These are phyloP conservation scores for Phytophthora pinifolia DNA, from an alignment of 352 stramenopile species.

Conservation along the genomic window DNA sequence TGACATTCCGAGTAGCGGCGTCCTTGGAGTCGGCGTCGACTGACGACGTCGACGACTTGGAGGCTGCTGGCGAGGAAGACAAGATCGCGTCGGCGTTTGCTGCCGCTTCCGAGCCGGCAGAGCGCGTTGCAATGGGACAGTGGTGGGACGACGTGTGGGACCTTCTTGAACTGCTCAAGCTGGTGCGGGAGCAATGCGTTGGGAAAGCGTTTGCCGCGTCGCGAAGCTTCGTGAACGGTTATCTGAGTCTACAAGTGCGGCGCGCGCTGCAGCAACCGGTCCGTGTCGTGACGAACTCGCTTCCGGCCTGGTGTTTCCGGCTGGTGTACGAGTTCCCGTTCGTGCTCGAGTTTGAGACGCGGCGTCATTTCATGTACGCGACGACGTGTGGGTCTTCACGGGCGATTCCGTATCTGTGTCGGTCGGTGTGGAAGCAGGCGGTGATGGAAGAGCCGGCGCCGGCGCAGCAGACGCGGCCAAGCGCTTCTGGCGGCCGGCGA, in stretches of 20 bases:
- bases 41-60: conserved; percentile 5
- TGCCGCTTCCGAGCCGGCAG: neutral
- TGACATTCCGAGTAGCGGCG: conserved; percentile 54
- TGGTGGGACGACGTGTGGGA: conserved; percentile 73
- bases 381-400: conserved; percentile 66
- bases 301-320: conserved; percentile 57
- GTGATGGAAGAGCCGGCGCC: conserved; percentile 46
- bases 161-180: conserved; percentile 48
- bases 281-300: conserved; percentile 59
- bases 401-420: conserved; percentile 69
- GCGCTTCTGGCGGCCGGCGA: conserved; percentile 21
- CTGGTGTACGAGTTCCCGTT: conserved; percentile 62
- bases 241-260: conserved; percentile 58
- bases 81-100: conserved; percentile 8
- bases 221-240: conserved; percentile 54
- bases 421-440: conserved; percentile 64
- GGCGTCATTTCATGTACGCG: conserved; percentile 66
- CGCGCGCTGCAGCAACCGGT: conserved; percentile 60
- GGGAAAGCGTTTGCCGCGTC: conserved; percentile 6
- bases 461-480: conserved; percentile 11
- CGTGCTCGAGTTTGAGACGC: conserved; percentile 65
- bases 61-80: conserved; percentile 1
- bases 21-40: conserved; percentile 10
- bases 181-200: conserved; percentile 31
- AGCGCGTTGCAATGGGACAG: conserved; percentile 4